Evolutionary conservation across 139 green algal species (phyloP).

Genomic region (Chlorella ohadii): DNA sequence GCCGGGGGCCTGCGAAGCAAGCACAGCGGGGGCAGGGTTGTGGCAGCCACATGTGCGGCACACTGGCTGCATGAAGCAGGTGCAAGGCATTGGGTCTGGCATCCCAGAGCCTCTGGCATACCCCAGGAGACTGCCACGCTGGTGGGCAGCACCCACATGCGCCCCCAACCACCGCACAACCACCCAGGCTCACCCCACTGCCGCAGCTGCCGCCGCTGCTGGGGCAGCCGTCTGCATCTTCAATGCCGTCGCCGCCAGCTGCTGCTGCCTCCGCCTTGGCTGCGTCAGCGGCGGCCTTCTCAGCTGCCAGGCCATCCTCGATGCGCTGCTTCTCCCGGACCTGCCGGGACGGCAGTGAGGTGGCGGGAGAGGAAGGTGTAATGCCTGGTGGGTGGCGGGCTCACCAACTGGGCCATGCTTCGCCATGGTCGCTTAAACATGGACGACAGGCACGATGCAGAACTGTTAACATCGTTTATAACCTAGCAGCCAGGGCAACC

Average conservation of each 20-base stretch:
- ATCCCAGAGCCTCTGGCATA: no score
- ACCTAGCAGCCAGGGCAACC: no score
- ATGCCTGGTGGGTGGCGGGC: no score
- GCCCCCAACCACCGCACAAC: not conserved
- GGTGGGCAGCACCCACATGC: not conserved
- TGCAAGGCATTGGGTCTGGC: no score
- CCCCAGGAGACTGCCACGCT: not conserved
- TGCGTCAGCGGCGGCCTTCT: not conserved
- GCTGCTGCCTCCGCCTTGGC: not conserved
- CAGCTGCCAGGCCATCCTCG: slow-evolving; percentile 35
- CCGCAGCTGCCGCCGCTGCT: not conserved
- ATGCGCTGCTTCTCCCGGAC: slow-evolving; percentile 37
- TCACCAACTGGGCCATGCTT: no score
- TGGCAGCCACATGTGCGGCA: no score
- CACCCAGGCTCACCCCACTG: not conserved
- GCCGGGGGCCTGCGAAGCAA: no score
- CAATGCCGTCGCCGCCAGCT: not conserved
- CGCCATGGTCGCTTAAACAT: no score
- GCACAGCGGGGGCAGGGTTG: no score
- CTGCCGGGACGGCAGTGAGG: slow-evolving; percentile 47
- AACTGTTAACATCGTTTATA: no score
- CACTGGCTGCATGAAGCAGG: no score
- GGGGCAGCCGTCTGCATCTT: not conserved
- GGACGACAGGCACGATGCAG: no score
- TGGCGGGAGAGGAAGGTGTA: not conserved